These are phyloP conservation scores for Geotrichum klebahnii DNA, from an alignment of 1,139 yeast genomes.

Conservation along the genomic window DNA sequence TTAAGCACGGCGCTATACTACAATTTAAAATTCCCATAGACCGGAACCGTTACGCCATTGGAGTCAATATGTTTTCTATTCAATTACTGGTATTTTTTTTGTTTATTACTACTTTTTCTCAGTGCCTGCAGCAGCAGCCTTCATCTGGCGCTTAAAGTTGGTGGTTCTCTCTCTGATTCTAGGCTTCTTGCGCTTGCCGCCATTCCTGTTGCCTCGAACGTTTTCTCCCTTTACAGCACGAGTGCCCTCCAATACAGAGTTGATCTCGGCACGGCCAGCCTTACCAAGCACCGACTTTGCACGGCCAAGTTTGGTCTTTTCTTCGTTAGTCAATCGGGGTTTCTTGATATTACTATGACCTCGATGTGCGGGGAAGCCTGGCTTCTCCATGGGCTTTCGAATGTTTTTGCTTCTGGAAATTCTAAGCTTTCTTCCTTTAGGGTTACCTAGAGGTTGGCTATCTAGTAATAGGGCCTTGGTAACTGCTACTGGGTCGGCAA, in stretches of 20 bases:
- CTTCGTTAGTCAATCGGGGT: conserved; percentile 36
- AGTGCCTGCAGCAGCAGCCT: conserved; percentile 2
- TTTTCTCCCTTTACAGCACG: conserved; percentile 71
- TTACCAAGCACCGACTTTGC: conserved; percentile 71
- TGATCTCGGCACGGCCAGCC: conserved; percentile 70
- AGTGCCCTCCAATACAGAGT: conserved; percentile 64
- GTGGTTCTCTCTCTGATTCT: conserved; percentile 64
- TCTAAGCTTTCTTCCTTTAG: conserved; percentile 62
- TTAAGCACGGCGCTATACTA: no score
- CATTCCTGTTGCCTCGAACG: conserved; percentile 35
- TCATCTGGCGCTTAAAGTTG: conserved; percentile 45
- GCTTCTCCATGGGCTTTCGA: conserved; percentile 43
- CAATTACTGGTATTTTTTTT: no score
- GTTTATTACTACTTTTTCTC: background rate
- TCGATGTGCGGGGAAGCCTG: conserved; percentile 26
- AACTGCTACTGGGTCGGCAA: conserved; percentile 73
- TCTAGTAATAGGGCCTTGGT: conserved; percentile 76
- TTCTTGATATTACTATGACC: conserved; percentile 22
- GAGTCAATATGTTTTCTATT: background rate
- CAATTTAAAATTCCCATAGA: no score
- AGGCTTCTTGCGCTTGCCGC: conserved; percentile 48
- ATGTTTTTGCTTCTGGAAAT: conserved; percentile 72
- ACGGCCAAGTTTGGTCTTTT: conserved; percentile 75
- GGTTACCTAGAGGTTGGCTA: conserved; percentile 55
- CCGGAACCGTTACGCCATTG: no score